phyloP scores from a whole-genome alignment of 257 asterid species.

The Nicotiana tabacum region DNA sequence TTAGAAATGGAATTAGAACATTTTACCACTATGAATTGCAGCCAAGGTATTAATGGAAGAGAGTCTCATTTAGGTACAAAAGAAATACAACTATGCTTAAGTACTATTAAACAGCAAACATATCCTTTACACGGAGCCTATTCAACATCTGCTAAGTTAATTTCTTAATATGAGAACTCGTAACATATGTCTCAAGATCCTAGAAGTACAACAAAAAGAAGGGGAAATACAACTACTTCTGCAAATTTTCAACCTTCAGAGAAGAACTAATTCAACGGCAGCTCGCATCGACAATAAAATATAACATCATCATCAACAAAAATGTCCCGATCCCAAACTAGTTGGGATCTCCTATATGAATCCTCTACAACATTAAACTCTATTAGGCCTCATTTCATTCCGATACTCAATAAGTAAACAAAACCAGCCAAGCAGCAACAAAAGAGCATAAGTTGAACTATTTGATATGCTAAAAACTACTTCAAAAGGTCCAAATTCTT shows the following conservation, averaged over 20 bases:
- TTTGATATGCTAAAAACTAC: not conserved
- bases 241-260: not conserved
- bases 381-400: not conserved
- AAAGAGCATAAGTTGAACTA: not conserved
- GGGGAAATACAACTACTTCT: not conserved
- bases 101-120: not conserved
- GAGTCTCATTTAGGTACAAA: not conserved
- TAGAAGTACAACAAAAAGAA: not conserved
- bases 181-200: not conserved
- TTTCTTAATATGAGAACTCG: not conserved
- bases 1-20: not conserved
- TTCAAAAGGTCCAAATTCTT: not conserved
- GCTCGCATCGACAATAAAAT: not conserved
- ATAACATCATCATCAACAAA: not conserved
- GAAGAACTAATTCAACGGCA: not conserved
- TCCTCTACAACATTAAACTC: not conserved
- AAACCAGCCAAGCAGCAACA: not conserved
- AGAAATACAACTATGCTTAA: not conserved
- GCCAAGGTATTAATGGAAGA: not conserved
- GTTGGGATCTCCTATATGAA: not conserved
- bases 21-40: not conserved
- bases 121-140: not conserved
- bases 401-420: not conserved
- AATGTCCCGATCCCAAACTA: not conserved
- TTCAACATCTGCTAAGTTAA: not conserved